Evolutionary conservation across 2,329 filamentous ascomycete species (phyloP).

Genomic region (Cladosporium sp.): DNA sequence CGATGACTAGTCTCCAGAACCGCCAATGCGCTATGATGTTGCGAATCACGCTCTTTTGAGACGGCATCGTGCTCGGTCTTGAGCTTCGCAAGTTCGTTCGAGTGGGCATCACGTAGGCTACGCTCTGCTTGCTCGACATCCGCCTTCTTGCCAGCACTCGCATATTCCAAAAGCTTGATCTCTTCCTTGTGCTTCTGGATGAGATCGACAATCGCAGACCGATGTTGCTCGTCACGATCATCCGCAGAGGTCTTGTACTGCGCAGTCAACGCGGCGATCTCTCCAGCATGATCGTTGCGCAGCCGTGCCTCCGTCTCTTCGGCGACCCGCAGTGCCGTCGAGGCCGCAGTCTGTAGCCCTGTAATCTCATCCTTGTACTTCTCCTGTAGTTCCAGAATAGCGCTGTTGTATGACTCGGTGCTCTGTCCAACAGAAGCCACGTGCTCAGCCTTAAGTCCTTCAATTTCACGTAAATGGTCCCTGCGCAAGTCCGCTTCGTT

Average conservation of each 20-base stretch:
- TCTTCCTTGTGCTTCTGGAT: slow-evolving; percentile 16
- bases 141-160: not conserved
- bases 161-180: not conserved
- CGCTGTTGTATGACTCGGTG: slow-evolving; percentile 2
- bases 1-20: not conserved
- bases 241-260: slow-evolving; percentile 1
- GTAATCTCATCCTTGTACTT: slow-evolving; percentile 10
- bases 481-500: not conserved
- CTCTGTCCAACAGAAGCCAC: not conserved
- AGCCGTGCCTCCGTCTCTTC: not conserved
- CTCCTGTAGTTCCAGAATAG: slow-evolving; percentile 13
- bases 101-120: not conserved
- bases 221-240: not conserved
- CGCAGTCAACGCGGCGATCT: not conserved
- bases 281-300: not conserved
- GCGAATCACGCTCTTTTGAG: not conserved
- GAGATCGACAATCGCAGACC: not conserved
- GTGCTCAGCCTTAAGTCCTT: slow-evolving; percentile 18
- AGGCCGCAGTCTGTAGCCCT: not conserved
- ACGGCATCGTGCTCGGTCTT: slow-evolving; percentile 16
- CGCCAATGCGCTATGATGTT: slow-evolving; percentile 15
- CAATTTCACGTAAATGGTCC: not conserved
- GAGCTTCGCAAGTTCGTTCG: not conserved
- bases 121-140: not conserved
- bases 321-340: not conserved